phyloP scores from a whole-genome alignment of 257 asterid species.

The Petunia secreta region DNA sequence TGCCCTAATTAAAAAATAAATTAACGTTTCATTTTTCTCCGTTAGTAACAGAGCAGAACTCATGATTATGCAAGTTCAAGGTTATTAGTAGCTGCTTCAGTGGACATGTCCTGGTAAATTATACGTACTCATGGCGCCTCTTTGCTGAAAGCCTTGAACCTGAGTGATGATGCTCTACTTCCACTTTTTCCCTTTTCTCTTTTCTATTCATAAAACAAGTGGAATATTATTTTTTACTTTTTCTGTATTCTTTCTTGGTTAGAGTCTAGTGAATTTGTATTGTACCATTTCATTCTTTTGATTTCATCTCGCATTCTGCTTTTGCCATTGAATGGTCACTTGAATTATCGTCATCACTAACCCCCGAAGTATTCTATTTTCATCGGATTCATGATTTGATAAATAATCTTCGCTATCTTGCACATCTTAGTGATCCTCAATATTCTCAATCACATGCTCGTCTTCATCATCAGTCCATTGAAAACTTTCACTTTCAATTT shows the following conservation, averaged over 20 bases:
- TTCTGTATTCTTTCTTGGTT: conserved; percentile 9
- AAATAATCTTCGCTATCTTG: no score
- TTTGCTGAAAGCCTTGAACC: not conserved
- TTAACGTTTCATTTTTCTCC: no score
- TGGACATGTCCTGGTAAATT: not conserved
- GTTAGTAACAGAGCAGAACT: conserved; percentile 29
- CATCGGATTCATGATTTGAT: no score
- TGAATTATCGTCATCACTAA: no score
- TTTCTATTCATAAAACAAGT: not conserved
- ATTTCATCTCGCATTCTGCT: not conserved
- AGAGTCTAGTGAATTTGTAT: not conserved
- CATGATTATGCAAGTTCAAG: not conserved
- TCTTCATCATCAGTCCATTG: no score
- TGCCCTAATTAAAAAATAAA: no score
- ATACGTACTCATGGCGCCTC: not conserved
- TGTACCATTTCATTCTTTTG: conserved; percentile 19
- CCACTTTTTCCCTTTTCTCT: not conserved
- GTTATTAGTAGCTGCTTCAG: not conserved
- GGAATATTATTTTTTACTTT: not conserved
- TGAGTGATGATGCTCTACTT: not conserved
- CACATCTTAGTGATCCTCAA: no score
- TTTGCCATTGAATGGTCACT: no score
- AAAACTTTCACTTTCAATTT: no score
- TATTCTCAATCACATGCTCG: no score
- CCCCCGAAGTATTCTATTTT: no score